Percentiles rank a stretch among this genome's conserved stretches.
These are phyloP conservation scores for Cadophora sp. DNA, from an alignment of 2,329 filamentous ascomycete species.

Conservation along the genomic window DNA sequence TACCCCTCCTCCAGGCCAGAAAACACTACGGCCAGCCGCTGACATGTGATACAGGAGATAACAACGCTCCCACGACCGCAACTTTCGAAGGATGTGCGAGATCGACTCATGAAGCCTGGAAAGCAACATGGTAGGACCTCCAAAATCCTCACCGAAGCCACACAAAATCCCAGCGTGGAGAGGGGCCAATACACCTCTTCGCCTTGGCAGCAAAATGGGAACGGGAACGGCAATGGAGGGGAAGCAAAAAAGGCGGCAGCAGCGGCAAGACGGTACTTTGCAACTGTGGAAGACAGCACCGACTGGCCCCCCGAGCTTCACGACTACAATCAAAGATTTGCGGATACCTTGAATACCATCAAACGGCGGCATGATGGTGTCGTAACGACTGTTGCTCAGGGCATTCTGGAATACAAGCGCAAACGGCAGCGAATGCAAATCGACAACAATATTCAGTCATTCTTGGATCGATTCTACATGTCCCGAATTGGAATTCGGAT, in stretches of 20 bases:
- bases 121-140: conserved; percentile 61
- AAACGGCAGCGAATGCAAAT: conserved; percentile 97
- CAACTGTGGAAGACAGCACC: conserved; percentile 83
- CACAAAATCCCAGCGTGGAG: conserved; percentile 86
- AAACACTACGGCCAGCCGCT: conserved; percentile 28
- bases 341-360: conserved; percentile 88
- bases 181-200: conserved; percentile 79
- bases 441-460: conserved; percentile 95
- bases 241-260: conserved; percentile 56
- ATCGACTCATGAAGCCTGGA: conserved; percentile 75
- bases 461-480: conserved; percentile 99
- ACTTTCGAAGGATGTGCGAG: conserved; percentile 76
- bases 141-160: conserved; percentile 79
- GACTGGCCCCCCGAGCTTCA: conserved; percentile 95
- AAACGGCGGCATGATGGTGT: conserved; percentile 96
- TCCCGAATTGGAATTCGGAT: conserved; percentile 98
- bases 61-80: conserved; percentile 82
- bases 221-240: conserved; percentile 55
- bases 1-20: conserved; percentile 36
- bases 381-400: conserved; percentile 97
- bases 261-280: conserved; percentile 80
- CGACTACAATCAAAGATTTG: conserved; percentile 92
- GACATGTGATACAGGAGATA: conserved; percentile 74
- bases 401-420: conserved; percentile 97
- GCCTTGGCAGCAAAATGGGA: conserved; percentile 49